Percentiles rank a stretch among this genome's conserved stretches.
Conservation (phyloP, 2,329 filamentous ascomycete genomes). For the Fusarium citri region DNA sequence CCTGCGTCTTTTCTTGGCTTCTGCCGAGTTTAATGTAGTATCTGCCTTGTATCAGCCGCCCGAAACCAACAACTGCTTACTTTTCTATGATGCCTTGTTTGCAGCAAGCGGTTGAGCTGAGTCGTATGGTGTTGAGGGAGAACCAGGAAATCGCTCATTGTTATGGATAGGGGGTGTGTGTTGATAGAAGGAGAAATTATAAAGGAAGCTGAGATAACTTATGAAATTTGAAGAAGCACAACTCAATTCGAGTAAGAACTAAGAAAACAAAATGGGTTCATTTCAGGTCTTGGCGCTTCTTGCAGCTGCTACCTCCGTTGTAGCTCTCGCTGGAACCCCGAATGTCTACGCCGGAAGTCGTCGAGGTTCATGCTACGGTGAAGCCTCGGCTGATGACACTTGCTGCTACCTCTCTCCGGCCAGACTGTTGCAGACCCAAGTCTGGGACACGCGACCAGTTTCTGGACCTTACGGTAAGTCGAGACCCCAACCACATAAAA, state of each 20-base stretch:
- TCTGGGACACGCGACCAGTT: constrained; percentile 21
- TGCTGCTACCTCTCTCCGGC: constrained; percentile 23
- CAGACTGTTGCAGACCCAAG: constrained; percentile 18
- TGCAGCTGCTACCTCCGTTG: constrained; percentile 11
- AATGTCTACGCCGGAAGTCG: constrained; percentile 10
- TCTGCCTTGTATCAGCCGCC: constrained; percentile 1
- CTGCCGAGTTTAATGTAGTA: background rate
- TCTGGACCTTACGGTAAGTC: constrained; percentile 12
- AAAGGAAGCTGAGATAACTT: constrained; percentile 1
- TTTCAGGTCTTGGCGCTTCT: constrained; percentile 14
- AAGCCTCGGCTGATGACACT: background rate
- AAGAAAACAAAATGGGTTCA: constrained; percentile 2
- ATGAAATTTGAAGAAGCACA: background rate
- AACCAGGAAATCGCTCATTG: background rate
- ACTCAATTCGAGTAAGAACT: background rate
- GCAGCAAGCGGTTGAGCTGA: background rate
- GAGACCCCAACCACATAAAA: rapidly evolving
- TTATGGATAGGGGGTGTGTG: background rate
- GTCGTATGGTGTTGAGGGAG: background rate
- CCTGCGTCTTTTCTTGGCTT: background rate
- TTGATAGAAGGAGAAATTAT: background rate
- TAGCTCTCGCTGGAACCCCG: constrained; percentile 19
- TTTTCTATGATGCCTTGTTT: constrained; percentile 22
- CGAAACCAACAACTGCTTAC: background rate
- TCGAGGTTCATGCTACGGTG: constrained; percentile 8